Evolutionary conservation across 2,329 filamentous ascomycete species (phyloP).

Genomic region (Reticulascus tulasneorum): DNA sequence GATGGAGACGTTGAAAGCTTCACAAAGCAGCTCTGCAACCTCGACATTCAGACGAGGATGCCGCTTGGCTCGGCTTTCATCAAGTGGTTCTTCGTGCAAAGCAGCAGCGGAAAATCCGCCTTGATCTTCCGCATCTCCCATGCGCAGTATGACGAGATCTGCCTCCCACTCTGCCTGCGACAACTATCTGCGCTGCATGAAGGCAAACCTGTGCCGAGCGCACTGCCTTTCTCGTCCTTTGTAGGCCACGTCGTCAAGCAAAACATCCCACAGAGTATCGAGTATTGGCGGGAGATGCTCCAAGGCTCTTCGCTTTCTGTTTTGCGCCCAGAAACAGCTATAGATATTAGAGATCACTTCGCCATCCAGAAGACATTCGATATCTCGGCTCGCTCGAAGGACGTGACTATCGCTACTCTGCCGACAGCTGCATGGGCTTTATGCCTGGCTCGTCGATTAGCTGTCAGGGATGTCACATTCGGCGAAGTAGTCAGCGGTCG

Average conservation of each 20-base stretch:
- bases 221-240: conserved; percentile 42
- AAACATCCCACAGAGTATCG: conserved; percentile 44
- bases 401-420: conserved; percentile 60
- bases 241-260: conserved; percentile 37
- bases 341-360: conserved; percentile 32
- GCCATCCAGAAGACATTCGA: conserved; percentile 39
- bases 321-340: conserved; percentile 33
- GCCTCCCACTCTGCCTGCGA: conserved; percentile 56
- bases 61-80: conserved; percentile 57
- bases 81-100: conserved; percentile 52
- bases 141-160: conserved; percentile 67
- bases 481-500: conserved; percentile 64
- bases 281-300: conserved; percentile 60
- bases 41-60: conserved; percentile 52
- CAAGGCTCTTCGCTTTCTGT: conserved; percentile 45
- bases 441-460: conserved; percentile 52
- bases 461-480: conserved; percentile 55
- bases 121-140: conserved; percentile 63
- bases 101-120: conserved; percentile 26
- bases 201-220: conserved; percentile 22
- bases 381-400: conserved; percentile 43
- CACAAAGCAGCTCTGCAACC: conserved; percentile 46
- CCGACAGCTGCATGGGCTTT: conserved; percentile 66
- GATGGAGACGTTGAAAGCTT: conserved; percentile 48
- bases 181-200: conserved; percentile 54